Evolutionary conservation across 371 early-diverging fungal species (phyloP).

Genomic region (Rhizopus stolonifer): DNA sequence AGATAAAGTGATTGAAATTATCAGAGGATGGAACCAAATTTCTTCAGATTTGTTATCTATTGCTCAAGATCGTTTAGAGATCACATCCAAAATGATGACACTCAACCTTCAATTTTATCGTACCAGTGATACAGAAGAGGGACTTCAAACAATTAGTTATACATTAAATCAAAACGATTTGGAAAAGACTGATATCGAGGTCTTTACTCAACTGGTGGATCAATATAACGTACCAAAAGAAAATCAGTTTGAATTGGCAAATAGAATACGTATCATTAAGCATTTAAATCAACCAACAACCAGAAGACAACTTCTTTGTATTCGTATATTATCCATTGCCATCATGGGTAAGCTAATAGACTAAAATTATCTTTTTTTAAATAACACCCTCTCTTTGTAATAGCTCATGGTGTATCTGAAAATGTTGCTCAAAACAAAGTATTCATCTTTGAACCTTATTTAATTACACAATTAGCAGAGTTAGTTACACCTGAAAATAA

Average conservation of each 20-base stretch:
- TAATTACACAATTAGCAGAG: slow-evolving; percentile 76
- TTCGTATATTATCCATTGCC: slow-evolving; percentile 79
- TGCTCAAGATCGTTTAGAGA: slow-evolving; percentile 36
- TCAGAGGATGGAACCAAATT: slow-evolving; percentile 59
- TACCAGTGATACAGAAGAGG: slow-evolving; percentile 23
- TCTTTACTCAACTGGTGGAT: slow-evolving; percentile 46
- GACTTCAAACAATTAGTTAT: slow-evolving; percentile 23
- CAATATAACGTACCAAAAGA: slow-evolving; percentile 74
- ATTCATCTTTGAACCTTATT: slow-evolving; percentile 83
- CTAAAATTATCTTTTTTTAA: not conserved
- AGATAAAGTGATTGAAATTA: slow-evolving; percentile 62
- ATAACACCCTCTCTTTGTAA: not conserved
- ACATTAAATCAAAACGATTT: slow-evolving; percentile 8
- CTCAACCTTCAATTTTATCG: slow-evolving; percentile 69
- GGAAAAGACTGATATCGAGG: slow-evolving; percentile 36
- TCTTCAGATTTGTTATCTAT: slow-evolving; percentile 48
- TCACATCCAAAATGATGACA: slow-evolving; percentile 53
- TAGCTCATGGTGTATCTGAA: slow-evolving; percentile 67
- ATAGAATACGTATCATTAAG: slow-evolving; percentile 76
- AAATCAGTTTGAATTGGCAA: slow-evolving; percentile 76
- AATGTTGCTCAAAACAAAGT: slow-evolving; percentile 71
- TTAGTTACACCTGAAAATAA: slow-evolving; percentile 71
- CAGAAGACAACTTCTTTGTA: slow-evolving; percentile 61
- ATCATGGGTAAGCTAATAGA: slow-evolving; percentile 58
- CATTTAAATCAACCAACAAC: slow-evolving; percentile 46